A percentile compares a stretch with the other conserved stretches of the same genome.
Conservation (phyloP, 805 yeast species). For the Monosporozyma siamensis region DNA sequence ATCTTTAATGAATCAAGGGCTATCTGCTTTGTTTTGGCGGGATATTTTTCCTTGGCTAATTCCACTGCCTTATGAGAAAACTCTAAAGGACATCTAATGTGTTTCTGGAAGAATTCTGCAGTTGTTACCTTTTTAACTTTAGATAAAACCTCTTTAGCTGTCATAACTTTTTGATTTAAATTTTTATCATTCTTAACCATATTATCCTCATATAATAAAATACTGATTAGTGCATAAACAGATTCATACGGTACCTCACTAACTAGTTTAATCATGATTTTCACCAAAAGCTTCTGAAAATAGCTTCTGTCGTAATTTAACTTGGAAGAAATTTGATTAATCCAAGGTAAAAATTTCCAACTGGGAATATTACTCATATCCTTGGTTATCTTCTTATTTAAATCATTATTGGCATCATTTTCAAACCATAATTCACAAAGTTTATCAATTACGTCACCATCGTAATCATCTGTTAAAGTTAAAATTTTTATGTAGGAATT, state of each 20-base stretch:
- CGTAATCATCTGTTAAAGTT: slow-evolving; percentile 34
- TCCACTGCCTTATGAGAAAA: slow-evolving; percentile 44
- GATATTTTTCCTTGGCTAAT: slow-evolving; percentile 39
- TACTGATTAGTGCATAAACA: slow-evolving; percentile 51
- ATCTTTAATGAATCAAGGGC: slow-evolving; percentile 29
- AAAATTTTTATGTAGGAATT: slow-evolving; percentile 51
- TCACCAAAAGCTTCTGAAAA: slow-evolving; percentile 49
- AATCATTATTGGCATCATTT: slow-evolving; percentile 35
- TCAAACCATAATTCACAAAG: slow-evolving; percentile 82
- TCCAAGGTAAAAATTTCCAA: slow-evolving; percentile 66
- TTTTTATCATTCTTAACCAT: slow-evolving; percentile 29
- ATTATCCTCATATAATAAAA: slow-evolving; percentile 38
- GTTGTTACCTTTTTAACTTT: slow-evolving; percentile 26
- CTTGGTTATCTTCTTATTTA: slow-evolving; percentile 36
- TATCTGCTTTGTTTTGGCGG: slow-evolving; percentile 14
- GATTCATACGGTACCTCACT: slow-evolving; percentile 64
- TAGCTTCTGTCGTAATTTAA: slow-evolving; percentile 38
- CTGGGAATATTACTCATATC: slow-evolving; percentile 41
- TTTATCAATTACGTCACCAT: slow-evolving; percentile 56
- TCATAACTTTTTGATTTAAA: slow-evolving; percentile 38
- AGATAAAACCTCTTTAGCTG: slow-evolving; percentile 43
- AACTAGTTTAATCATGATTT: slow-evolving; percentile 40
- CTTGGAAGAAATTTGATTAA: slow-evolving; percentile 71
- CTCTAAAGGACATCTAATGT: slow-evolving; percentile 38
- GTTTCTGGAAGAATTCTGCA: slow-evolving; percentile 19